Evolutionary conservation across 2,329 filamentous ascomycete species (phyloP).

Genomic region (Aspergillus fischeri): DNA sequence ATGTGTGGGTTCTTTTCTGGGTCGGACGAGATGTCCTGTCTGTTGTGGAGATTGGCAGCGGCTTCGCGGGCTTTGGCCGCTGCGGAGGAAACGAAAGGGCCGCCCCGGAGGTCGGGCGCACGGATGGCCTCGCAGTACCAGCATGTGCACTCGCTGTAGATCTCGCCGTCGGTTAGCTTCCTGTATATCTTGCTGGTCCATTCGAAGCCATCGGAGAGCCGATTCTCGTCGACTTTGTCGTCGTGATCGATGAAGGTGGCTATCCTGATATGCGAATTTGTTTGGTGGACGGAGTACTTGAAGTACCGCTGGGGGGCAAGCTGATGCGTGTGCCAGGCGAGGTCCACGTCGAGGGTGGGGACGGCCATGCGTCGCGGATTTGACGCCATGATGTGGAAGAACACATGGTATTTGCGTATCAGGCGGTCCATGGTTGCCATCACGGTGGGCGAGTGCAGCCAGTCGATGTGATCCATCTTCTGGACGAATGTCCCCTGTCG

Average conservation of each 20-base stretch:
- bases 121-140: constrained; percentile 68
- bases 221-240: constrained; percentile 71
- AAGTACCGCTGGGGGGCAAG: constrained; percentile 63
- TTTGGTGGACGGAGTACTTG: constrained; percentile 47
- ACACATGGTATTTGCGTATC: constrained; percentile 50
- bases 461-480: constrained; percentile 72
- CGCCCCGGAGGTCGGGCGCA: constrained; percentile 49
- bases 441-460: constrained; percentile 68
- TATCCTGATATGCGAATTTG: constrained; percentile 10
- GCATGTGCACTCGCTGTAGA: constrained; percentile 47
- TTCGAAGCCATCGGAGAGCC: constrained; percentile 62
- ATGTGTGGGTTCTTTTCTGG: constrained; percentile 63
- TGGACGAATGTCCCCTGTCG: constrained; percentile 42
- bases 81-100: constrained; percentile 39
- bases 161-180: constrained; percentile 55
- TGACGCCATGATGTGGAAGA: constrained; percentile 40
- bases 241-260: constrained; percentile 71
- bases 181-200: constrained; percentile 71
- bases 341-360: constrained; percentile 35
- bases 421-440: constrained; percentile 61
- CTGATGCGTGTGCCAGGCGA: constrained; percentile 67
- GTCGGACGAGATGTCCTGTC: constrained; percentile 42
- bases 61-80: constrained; percentile 50
- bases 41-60: constrained; percentile 44
- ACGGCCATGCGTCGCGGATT: constrained; percentile 33